Base-by-base conservation (phyloP, 176 grass and related monocot genomes). In the Bothriochloa decipiens region DNA sequence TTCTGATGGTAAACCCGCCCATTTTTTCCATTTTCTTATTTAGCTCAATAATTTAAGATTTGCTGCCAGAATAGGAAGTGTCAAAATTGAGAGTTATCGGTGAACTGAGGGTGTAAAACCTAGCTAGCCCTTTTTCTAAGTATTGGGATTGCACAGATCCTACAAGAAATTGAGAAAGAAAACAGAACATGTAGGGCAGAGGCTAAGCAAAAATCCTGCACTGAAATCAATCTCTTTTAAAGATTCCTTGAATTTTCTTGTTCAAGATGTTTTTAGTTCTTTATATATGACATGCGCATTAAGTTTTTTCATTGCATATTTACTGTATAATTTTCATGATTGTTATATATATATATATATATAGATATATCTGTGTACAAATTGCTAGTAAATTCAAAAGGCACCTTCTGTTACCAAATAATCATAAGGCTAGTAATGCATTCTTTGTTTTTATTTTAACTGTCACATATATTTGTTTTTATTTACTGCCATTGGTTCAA, bases 11-110 rank as follows among this genome's bases (percentile, higher is more conserved):
- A 18, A 49, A 46, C 28, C 7, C 42, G 2, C n/a, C n/a, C n/a
- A 73, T 65, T 65, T 53, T 65, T 65, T 65, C 13, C 26, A 28
- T 29, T 65, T 65, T 62, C 22, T 17, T 74, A 4, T 49, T 73
- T 46, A 47, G 4, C 70, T 73, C 47, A 73, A 72, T 12, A 18
- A 39, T 85, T 26, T 25, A 5, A 8, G 60, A 39, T 82, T 89
- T 77, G 74, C 90, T 97, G 86, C 90, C 84, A 84, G 94, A 97
- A 81, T 27, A 5, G 23, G 8, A 47, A 73, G 14, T 46, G 42
- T 17, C 42, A 73, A 73, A 47, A 45, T 23, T 72, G 12, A 15
- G 41, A 45, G 23, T 27, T 47, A 46, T 46, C 8, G 1, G 23
- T 73, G 28, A 73, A 73, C 23, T 25, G 13, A 73, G 17, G 42